Evolutionary conservation across 352 stramenopile species (phyloP).

Genomic region (Ophiocytium majus): DNA sequence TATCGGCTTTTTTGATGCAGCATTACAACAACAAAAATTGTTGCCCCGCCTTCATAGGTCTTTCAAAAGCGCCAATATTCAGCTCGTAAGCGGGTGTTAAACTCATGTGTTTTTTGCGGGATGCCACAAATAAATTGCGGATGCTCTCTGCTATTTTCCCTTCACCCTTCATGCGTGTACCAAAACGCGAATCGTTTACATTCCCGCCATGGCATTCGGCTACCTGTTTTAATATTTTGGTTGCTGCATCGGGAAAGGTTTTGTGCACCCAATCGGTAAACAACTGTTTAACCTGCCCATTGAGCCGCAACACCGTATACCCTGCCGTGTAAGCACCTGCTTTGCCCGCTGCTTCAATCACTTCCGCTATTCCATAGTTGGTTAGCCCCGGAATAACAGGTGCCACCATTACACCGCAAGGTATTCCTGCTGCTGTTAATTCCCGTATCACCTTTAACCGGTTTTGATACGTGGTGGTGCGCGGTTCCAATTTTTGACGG

Average conservation of each 20-base stretch:
- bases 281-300: neutral
- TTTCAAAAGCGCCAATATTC: no score
- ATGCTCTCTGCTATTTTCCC: constrained; percentile 3
- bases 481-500: neutral
- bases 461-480: neutral
- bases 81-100: no score
- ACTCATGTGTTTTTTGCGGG: no score
- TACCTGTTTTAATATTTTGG: neutral
- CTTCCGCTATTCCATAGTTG: neutral
- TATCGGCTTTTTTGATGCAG: no score
- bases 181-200: neutral
- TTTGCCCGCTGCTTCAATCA: neutral
- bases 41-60: no score
- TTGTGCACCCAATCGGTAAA: constrained; percentile 1
- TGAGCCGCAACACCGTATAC: neutral
- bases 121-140: neutral
- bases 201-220: neutral
- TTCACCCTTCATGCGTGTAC: neutral
- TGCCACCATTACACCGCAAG: neutral
- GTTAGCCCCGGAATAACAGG: neutral
- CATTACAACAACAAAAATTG: no score
- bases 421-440: neutral
- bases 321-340: neutral
- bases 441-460: neutral
- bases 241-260: neutral